Percentiles rank a stretch among this genome's conserved stretches.
Conservation (phyloP, 108 stramenopile species). For the Conticribra weissflogii region DNA sequence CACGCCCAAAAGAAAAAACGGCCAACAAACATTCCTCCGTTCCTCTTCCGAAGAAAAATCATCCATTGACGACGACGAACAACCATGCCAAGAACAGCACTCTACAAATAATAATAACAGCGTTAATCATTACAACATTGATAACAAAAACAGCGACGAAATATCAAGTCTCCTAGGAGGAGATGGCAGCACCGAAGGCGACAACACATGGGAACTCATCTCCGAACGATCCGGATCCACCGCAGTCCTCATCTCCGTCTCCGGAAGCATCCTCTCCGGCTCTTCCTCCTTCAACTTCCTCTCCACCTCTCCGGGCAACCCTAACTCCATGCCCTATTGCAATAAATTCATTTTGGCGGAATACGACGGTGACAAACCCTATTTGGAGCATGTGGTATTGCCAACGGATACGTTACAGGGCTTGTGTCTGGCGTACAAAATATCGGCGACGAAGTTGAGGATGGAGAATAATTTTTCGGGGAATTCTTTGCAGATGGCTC, state of each 20-base stretch:
- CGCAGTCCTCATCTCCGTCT: conserved; percentile 39
- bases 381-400: conserved; percentile 79
- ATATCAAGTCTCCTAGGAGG: background rate
- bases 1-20: background rate
- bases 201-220: conserved; percentile 39
- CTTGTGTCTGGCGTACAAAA: conserved; percentile 84
- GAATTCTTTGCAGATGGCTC: conserved; percentile 69
- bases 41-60: conserved; percentile 26
- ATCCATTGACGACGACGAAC: conserved; percentile 6
- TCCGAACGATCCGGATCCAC: conserved; percentile 41
- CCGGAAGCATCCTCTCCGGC: conserved; percentile 27
- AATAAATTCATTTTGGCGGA: conserved; percentile 50
- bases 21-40: background rate
- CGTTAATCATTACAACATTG: background rate
- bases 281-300: conserved; percentile 18
- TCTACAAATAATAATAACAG: background rate
- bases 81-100: background rate
- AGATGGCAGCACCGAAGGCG: background rate
- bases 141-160: conserved; percentile 2
- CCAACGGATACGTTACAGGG: conserved; percentile 91
- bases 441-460: conserved; percentile 62
- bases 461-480: conserved; percentile 85
- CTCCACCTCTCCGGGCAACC: conserved; percentile 28
- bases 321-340: background rate
- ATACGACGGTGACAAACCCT: conserved; percentile 11